Conservation (phyloP, 148 eudicot species). For the Silene conica region DNA sequence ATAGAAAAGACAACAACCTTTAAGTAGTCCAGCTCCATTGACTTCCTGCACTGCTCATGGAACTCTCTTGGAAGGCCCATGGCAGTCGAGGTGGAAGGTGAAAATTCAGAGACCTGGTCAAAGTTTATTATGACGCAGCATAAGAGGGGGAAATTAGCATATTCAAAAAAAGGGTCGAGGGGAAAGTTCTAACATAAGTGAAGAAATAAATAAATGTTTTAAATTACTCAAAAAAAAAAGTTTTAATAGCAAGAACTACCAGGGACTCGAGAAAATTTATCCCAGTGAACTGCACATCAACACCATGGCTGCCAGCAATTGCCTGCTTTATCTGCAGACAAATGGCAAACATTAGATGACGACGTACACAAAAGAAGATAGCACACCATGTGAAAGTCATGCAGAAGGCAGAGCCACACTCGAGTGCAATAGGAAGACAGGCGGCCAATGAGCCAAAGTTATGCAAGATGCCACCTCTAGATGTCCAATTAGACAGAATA, state of each 20-base stretch:
- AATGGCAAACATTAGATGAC: constrained; percentile 7
- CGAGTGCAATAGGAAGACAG: background rate
- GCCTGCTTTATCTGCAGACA: constrained; percentile 73
- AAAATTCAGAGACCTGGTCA: constrained; percentile 85
- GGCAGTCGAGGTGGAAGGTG: constrained; percentile 83
- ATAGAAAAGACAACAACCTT: constrained; percentile 50
- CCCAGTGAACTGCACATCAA: constrained; percentile 73
- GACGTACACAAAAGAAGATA: background rate
- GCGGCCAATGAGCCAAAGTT: background rate
- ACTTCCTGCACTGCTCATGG: constrained; percentile 80
- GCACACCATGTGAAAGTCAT: constrained; percentile 7
- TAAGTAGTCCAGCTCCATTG: constrained; percentile 71
- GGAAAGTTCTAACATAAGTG: background rate
- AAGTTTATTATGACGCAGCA: background rate
- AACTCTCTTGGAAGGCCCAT: constrained; percentile 97
- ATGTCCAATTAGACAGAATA: background rate
- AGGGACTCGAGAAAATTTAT: constrained; percentile 82
- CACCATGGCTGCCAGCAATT: constrained; percentile 57
- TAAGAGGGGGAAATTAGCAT: background rate
- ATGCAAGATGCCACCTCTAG: background rate
- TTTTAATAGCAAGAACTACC: constrained; percentile 37
- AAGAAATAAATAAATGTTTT: background rate
- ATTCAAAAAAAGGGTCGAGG: constrained; percentile 1
- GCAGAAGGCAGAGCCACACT: background rate
- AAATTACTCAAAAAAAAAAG: background rate